phyloP scores from a whole-genome alignment of 2,329 filamentous ascomycete species.

The Chaetomium sp. region DNA sequence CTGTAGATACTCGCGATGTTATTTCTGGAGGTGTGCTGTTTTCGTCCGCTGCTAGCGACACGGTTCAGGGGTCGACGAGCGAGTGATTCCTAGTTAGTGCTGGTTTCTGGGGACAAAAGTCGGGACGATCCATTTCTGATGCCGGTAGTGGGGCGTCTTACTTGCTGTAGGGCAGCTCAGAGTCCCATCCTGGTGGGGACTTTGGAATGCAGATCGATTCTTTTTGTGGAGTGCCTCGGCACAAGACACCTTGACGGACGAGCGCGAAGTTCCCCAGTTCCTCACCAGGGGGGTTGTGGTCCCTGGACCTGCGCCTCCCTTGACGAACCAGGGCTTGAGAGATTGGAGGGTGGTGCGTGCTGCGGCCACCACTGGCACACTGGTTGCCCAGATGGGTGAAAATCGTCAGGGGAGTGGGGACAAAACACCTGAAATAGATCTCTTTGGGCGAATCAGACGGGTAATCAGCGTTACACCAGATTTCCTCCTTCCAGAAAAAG shows the following conservation, averaged over 20 bases:
- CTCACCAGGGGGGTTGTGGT: not conserved
- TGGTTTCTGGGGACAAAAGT: not conserved
- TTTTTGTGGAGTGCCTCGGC: not conserved
- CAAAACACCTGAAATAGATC: not conserved
- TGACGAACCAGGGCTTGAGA: not conserved
- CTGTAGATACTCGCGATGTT: not conserved
- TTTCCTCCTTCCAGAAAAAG: not conserved
- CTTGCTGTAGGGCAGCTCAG: not conserved
- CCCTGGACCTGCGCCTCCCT: not conserved
- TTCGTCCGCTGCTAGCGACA: not conserved
- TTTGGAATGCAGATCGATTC: not conserved
- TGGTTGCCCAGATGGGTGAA: not conserved
- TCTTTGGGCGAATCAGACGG: not conserved
- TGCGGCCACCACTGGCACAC: not conserved
- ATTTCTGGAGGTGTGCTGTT: not conserved
- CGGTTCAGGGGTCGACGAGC: not conserved
- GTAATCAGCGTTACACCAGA: not conserved
- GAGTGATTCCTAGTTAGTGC: not conserved
- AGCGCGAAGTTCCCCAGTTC: not conserved
- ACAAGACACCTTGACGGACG: not conserved
- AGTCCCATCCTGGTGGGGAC: not conserved
- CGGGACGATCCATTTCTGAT: not conserved
- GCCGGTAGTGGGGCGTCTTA: not conserved
- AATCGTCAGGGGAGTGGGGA: not conserved
- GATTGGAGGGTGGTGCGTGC: slow-evolving; percentile 2